Evolutionary conservation across 768 basidiomycete species (phyloP), one percentile per base, ranked within the genome.

Genomic region (Boletus pseudo-olivaceus): DNA sequence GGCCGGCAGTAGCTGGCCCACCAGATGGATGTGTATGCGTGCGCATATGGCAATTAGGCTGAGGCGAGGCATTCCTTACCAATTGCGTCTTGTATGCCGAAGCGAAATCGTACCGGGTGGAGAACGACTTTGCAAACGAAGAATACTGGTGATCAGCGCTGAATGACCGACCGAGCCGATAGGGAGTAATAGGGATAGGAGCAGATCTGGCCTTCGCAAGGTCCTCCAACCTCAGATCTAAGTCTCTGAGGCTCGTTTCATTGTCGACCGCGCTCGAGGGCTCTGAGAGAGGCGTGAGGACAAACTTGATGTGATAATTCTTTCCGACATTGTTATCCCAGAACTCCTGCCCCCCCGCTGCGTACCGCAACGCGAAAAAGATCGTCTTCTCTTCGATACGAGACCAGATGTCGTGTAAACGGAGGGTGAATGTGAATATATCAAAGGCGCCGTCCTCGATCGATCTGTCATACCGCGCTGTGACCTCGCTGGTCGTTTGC

Each of bases 401-500:
- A 38, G 80, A 75, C 60, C 93, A 73, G 45, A 93, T 74, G 65
- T 97, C 94, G 56, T 83, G 82, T 11, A 99, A 73, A 56, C 87
- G 78, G 60, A 95, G 84, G 19, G 70, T 73, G 71, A 95, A 96
- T 23, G 75, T 67, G 72, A 96, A 96, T 19, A 88, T 76, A 65
- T 95, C 93, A 67, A 81, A 79, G 26, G 50, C 51, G 35, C 73
- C 69, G 30, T 58, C 67, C 42, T 59, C 60, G 20, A 75, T 57
- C 34, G 76, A 67, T 53, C 81, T 78, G 19, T 73, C 71, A 67
- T 90, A 87, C 47, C 81, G 83, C 26, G 86, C 95, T 1, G 85
- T 82, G 54, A 97, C 90, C 71, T 98, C 96, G 69, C 87, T 90
- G 54, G 92, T 95, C 44, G 96, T 99, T 70, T 93, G 92, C 96